phyloP scores from a whole-genome alignment of 169 alveolate species.

The Cryptosporidium andersoni region DNA sequence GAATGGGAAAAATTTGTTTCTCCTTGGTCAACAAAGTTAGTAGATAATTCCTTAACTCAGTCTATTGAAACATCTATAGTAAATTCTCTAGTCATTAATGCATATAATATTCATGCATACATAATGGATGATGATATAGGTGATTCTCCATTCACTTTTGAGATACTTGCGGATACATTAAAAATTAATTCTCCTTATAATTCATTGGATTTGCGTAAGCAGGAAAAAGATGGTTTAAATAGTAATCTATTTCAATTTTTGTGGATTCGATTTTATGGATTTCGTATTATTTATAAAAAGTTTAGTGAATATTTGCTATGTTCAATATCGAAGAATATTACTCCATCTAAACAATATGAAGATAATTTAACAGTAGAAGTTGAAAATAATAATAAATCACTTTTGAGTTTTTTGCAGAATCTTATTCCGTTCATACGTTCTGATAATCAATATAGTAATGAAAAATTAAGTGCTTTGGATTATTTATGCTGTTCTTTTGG shows the following conservation, averaged over 20 bases:
- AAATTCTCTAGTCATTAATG: constrained; percentile 78
- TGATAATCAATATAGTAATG: background rate
- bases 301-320: constrained; percentile 9
- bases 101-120: constrained; percentile 77
- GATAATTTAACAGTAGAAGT: background rate
- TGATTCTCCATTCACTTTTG: constrained; percentile 79
- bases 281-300: constrained; percentile 59
- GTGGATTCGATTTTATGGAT: constrained; percentile 76
- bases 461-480: constrained; percentile 2
- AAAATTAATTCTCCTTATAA: constrained; percentile 23
- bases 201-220: constrained; percentile 14
- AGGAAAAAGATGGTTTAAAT: constrained; percentile 72
- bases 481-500: constrained; percentile 7
- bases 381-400: background rate
- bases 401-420: background rate
- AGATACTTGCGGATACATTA: constrained; percentile 60
- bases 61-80: constrained; percentile 78
- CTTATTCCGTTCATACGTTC: background rate
- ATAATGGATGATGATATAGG: constrained; percentile 81
- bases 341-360: constrained; percentile 1
- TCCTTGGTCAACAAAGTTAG: constrained; percentile 72
- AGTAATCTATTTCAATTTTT: constrained; percentile 71
- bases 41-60: constrained; percentile 76
- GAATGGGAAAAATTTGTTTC: constrained; percentile 50
- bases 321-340: constrained; percentile 55